These are phyloP conservation scores for Exophiala sp. DNA, from an alignment of 2,329 filamentous ascomycete genomes.

Conservation along the genomic window DNA sequence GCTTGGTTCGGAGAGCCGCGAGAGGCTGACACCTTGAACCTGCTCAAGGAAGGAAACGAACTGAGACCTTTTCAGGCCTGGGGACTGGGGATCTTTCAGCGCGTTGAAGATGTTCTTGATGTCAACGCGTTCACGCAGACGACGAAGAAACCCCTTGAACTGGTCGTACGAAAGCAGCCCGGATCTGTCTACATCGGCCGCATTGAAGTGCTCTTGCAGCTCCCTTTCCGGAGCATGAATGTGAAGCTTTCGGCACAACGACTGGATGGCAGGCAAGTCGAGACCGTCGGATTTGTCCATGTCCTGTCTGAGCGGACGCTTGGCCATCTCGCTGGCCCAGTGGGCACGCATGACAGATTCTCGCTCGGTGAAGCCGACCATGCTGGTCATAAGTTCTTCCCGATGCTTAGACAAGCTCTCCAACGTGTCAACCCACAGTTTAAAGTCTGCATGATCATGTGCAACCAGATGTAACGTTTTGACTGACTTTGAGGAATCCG, in stretches of 20 bases:
- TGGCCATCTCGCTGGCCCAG: conserved; percentile 79
- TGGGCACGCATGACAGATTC: conserved; percentile 75
- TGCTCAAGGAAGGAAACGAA: conserved; percentile 71
- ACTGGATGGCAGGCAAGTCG: conserved; percentile 70
- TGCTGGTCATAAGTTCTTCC: conserved; percentile 80
- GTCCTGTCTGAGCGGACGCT: conserved; percentile 52
- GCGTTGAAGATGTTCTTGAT: conserved; percentile 66
- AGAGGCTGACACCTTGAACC: conserved; percentile 69
- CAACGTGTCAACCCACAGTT: conserved; percentile 76
- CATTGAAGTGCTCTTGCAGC: conserved; percentile 66
- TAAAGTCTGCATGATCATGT: conserved; percentile 63
- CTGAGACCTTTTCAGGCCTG: conserved; percentile 62
- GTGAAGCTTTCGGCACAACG: conserved; percentile 80
- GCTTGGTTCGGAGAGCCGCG: conserved; percentile 45
- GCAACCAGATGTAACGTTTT: conserved; percentile 88
- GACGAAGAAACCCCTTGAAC: conserved; percentile 75
- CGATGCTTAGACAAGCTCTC: conserved; percentile 79
- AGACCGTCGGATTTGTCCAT: conserved; percentile 61
- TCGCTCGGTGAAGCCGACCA: conserved; percentile 69
- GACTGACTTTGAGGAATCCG: conserved; percentile 64
- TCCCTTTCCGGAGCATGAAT: conserved; percentile 79
- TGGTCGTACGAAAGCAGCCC: conserved; percentile 69
- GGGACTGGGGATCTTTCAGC: conserved; percentile 52
- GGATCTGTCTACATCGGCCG: conserved; percentile 59
- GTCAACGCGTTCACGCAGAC: conserved; percentile 79